Percentiles rank a stretch among this genome's conserved stretches.
Evolutionary conservation across 331 rosid genomes (phyloP).

Genomic region (Rosa hybrid): DNA sequence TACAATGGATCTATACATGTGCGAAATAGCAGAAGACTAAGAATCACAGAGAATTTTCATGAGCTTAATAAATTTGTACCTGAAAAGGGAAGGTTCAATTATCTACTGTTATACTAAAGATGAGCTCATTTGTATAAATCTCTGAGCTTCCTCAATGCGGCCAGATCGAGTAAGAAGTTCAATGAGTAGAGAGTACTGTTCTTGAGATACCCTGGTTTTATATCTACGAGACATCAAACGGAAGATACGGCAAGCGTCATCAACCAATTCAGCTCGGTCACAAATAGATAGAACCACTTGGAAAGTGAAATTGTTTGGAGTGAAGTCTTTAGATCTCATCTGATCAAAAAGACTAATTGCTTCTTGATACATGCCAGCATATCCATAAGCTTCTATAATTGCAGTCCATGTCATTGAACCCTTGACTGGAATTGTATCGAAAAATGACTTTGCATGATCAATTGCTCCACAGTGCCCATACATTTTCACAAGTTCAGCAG

Average conservation of each 20-base stretch:
- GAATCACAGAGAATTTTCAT: not conserved
- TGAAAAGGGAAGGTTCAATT: conserved; percentile 9
- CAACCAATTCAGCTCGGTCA: conserved; percentile 63
- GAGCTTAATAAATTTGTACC: conserved; percentile 10
- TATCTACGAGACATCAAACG: conserved; percentile 51
- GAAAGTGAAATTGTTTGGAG: conserved; percentile 72
- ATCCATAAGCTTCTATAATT: conserved; percentile 62
- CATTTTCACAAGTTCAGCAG: conserved; percentile 62
- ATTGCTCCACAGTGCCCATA: conserved; percentile 62
- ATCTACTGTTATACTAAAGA: conserved; percentile 25
- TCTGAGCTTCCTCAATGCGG: conserved; percentile 52
- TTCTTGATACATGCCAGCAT: conserved; percentile 42
- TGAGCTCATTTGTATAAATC: conserved; percentile 48
- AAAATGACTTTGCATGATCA: conserved; percentile 50
- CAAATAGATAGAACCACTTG: conserved; percentile 60
- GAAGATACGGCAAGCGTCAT: conserved; percentile 61
- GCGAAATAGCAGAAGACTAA: not conserved
- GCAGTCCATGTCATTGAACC: conserved; percentile 92
- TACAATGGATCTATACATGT: conserved; percentile 7
- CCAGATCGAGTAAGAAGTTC: conserved; percentile 63
- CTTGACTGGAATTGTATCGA: conserved; percentile 54
- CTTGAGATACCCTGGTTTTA: conserved; percentile 52
- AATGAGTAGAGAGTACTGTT: conserved; percentile 48
- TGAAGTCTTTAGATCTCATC: conserved; percentile 46
- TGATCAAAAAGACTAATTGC: conserved; percentile 56